Conservation (phyloP, 768 basidiomycete genomes). For the Terana coerulea region DNA sequence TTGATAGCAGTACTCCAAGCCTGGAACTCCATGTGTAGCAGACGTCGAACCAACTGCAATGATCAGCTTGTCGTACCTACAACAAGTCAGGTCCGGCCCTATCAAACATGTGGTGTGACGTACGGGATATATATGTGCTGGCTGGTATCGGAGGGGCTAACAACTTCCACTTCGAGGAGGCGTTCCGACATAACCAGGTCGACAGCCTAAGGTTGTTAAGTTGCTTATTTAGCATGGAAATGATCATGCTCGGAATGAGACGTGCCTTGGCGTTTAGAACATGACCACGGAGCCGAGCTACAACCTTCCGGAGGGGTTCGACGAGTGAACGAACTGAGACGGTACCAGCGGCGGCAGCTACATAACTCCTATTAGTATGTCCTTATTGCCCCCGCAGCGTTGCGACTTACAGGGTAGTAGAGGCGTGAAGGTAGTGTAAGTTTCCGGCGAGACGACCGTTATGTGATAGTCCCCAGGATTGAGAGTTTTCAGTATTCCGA, state of each 20-base stretch:
- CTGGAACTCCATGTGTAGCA: slow-evolving; percentile 89
- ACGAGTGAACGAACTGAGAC: slow-evolving; percentile 89
- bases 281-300: slow-evolving; percentile 88
- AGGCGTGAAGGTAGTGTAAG: slow-evolving; percentile 91
- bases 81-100: background rate
- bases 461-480: slow-evolving; percentile 87
- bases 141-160: slow-evolving; percentile 43
- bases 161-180: slow-evolving; percentile 79
- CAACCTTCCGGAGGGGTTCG: slow-evolving; percentile 91
- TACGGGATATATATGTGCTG: slow-evolving; percentile 82
- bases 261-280: slow-evolving; percentile 66
- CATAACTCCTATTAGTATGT: too few relatives aligned
- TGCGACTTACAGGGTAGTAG: slow-evolving; percentile 72
- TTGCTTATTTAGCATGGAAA: background rate
- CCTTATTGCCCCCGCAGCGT: too few relatives aligned
- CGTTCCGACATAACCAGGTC: slow-evolving; percentile 88
- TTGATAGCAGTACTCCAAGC: slow-evolving; percentile 91
- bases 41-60: slow-evolving; percentile 90
- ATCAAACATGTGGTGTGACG: slow-evolving; percentile 23
- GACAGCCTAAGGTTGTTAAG: slow-evolving; percentile 41
- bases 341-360: slow-evolving; percentile 92
- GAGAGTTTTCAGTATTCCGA: slow-evolving; percentile 74
- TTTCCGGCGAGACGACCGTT: slow-evolving; percentile 81
- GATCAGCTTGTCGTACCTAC: slow-evolving; percentile 84
- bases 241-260: background rate